Evolutionary conservation across 169 alveolate genomes (phyloP), one percentile per base, ranked within the genome.

Genomic region (Plasmodium vinckei): DNA sequence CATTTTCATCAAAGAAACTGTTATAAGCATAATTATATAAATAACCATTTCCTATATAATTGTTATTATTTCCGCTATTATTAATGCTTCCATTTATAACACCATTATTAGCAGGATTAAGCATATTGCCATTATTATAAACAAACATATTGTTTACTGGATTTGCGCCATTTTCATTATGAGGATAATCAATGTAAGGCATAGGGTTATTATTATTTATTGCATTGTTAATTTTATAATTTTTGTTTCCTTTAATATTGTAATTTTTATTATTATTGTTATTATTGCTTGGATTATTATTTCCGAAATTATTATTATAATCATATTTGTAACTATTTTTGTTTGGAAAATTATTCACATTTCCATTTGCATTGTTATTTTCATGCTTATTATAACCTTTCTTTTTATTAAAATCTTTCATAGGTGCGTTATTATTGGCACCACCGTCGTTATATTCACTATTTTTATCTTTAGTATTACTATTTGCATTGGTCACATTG

Each of bases 1-100:
- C 91, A 69, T 69, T 67, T 13, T 84, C 91, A 17, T 84, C 91
- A 10, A 70, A 49, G 21, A 46, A 84, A 70, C 60, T 69, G 39
- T 46, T 84, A 69, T 69, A 84, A 9, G 69, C 59, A 69, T 67
- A 84, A 49, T 54, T 75, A 1, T 65, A 23, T 67, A 75, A 42
- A 49, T 75, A 75, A 25, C 56, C 49, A 42, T 71, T 47, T 10
- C 25, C 33, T n/a, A n/a, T 57, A 57, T 10, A 15, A 57, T 19
- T 19, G 19, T 23, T 61, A 61, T 61, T 57, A 19, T 17, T 19
- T 0, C 27, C 21, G 27, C 71, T 61, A 25, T 10, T 70, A 33
- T 33, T 33, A 51, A 13, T 51, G 17, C n/a, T 51, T 13, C 17
- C 60, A 15, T 51, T 51, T 13, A 13, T 51, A 51, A 15, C 60